Evolutionary conservation across 2,329 filamentous ascomycete species (phyloP), one percentile per base, ranked within the genome.

Genomic region (Botrytis galanthina): DNA sequence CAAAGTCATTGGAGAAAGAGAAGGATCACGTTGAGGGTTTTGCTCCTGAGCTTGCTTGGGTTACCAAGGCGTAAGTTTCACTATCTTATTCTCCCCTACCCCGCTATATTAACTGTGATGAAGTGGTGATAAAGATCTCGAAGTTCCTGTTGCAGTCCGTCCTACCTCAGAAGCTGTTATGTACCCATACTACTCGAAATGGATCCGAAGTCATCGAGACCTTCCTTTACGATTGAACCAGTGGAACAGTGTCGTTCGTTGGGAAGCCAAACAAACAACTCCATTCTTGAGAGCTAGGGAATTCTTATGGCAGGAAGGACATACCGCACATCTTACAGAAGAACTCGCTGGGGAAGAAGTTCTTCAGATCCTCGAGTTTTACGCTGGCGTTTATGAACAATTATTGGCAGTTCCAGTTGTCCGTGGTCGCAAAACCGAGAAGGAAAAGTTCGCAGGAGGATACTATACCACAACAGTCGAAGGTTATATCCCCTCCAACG

Each of bases 21-120:
- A 98, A 98, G 88, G 93, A 96, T 80, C 96, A 99, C 83, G 93
- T 99, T 75, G 95, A 99, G 83, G 96, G 96, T n/a, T 99, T 99
- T 82, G 96, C 96, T 70, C 95, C 96, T 48, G 93, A 96, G 83
- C 88, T 96, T 77, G 93, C 93, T 73, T 96, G 93, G 93, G 93
- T 96, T 42, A 96, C 93, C 70, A 93, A 93, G 83, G 93, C 91
- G 87, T 91, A 83, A 84, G 88, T 85, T n/a, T 66, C 48, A 20
- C 12, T 73, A 48, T 73, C 59, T 39, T 61, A 60, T 57, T 51
- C 67, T 73, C 63, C 68, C 75, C 66, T 59, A 63, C 39, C 66
- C 54, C 35, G 57, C 35, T 51, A 51, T 72, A 76, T 80, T 84
- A 73, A 81, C 71, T 62, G 61, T 79, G 69, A 64, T 73, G 67